Percentiles rank a stretch among this genome's conserved stretches.
These are phyloP conservation scores for Prunus padus DNA, from an alignment of 306 rosid genomes.

Conservation along the genomic window DNA sequence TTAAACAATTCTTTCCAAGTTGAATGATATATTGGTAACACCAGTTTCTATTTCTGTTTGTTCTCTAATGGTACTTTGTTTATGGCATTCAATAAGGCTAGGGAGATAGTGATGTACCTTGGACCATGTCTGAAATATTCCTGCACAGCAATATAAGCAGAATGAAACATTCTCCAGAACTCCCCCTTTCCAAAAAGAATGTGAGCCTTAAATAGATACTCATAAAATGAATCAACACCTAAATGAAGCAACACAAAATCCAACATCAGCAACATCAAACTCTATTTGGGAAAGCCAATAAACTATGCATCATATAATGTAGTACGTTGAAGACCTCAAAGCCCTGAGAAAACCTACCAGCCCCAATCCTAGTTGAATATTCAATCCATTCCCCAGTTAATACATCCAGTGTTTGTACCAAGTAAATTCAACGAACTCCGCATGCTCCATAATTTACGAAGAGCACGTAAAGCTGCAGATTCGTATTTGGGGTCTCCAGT, in stretches of 20 bases:
- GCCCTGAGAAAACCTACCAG: slow-evolving; percentile 53
- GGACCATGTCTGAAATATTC: slow-evolving; percentile 85
- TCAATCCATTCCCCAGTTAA: slow-evolving; percentile 91
- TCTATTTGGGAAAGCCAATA: slow-evolving; percentile 18
- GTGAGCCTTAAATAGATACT: slow-evolving; percentile 85
- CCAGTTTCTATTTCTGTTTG: no score
- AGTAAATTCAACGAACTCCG: slow-evolving; percentile 87
- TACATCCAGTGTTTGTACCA: slow-evolving; percentile 85
- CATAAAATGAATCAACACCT: slow-evolving; percentile 99
- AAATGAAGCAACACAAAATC: slow-evolving; percentile 31
- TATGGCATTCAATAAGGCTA: not conserved
- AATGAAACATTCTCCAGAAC: slow-evolving; percentile 63
- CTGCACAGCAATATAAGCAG: slow-evolving; percentile 58
- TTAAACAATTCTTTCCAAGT: no score
- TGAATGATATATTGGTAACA: no score
- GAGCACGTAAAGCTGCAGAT: slow-evolving; percentile 81
- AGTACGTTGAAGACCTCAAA: slow-evolving; percentile 9
- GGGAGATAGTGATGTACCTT: slow-evolving; percentile 50
- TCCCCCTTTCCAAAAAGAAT: slow-evolving; percentile 64
- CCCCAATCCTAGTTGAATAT: slow-evolving; percentile 90
- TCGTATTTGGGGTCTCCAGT: slow-evolving; percentile 84
- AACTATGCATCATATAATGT: not conserved
- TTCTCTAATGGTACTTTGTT: no score
- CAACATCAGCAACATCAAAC: slow-evolving; percentile 39
- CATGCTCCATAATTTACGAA: slow-evolving; percentile 89